Evolutionary conservation across 305 asterid species (phyloP).

Genomic region (Nicotiana rustica): DNA sequence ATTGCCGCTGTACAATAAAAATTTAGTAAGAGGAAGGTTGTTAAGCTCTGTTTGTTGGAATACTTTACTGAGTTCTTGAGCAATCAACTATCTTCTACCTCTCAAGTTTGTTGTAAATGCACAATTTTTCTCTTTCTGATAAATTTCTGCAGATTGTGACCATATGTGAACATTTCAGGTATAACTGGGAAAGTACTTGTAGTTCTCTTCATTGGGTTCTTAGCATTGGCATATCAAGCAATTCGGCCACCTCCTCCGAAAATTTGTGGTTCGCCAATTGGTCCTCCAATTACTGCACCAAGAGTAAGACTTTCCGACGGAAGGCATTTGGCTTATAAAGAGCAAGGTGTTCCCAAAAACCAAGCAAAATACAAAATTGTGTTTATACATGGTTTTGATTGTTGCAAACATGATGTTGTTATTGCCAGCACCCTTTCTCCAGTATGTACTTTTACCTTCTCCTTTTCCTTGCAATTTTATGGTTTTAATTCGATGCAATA

Average conservation of each 20-base stretch:
- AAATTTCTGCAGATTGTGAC: too few relatives aligned
- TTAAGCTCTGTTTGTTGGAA: not conserved
- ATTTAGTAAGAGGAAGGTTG: too few relatives aligned
- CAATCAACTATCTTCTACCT: too few relatives aligned
- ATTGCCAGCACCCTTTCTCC: slow-evolving; percentile 10
- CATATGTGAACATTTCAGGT: not conserved
- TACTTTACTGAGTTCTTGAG: too few relatives aligned
- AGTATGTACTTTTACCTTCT: not conserved
- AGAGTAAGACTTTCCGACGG: slow-evolving; percentile 30
- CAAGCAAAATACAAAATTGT: slow-evolving; percentile 21
- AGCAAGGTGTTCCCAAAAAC: slow-evolving; percentile 24
- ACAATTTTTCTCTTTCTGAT: too few relatives aligned
- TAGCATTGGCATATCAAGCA: slow-evolving; percentile 24
- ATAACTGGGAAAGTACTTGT: not conserved
- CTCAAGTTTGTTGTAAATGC: too few relatives aligned
- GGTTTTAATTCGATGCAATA: too few relatives aligned
- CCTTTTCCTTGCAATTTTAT: not conserved
- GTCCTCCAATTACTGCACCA: slow-evolving; percentile 26
- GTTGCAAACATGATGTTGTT: slow-evolving; percentile 34
- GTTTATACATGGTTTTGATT: slow-evolving; percentile 32
- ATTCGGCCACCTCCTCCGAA: slow-evolving; percentile 25
- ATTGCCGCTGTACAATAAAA: not conserved
- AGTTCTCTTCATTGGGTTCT: not conserved
- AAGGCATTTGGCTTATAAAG: slow-evolving; percentile 33
- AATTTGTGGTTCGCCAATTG: not conserved